Conservation (phyloP, 106 monocot genomes). For the Triglochin maritima region DNA sequence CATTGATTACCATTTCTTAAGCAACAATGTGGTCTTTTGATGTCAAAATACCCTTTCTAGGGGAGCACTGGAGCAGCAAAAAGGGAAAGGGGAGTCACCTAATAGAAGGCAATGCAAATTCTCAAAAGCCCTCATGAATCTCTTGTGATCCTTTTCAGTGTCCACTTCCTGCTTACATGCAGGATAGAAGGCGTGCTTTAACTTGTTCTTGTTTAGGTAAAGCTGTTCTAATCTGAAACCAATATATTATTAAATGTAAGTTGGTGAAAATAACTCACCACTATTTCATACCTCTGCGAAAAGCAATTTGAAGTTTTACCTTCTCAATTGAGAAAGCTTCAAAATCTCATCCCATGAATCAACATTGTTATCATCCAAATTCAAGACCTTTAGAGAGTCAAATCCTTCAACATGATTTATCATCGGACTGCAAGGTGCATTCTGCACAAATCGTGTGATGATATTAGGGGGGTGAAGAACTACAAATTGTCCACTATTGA, state of each 20-base stretch:
- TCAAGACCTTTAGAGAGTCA: constrained; percentile 49
- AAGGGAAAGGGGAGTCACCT: constrained; percentile 37
- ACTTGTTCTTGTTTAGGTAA: constrained; percentile 79
- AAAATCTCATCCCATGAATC: constrained; percentile 70
- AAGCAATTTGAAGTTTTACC: constrained; percentile 22
- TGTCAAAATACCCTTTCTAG: no score
- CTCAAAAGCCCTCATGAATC: constrained; percentile 40
- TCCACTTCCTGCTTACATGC: constrained; percentile 9
- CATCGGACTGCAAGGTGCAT: neutral
- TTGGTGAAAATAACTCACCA: no score
- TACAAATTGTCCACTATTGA: no score
- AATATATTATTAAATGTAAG: no score
- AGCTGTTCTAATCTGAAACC: constrained; percentile 68
- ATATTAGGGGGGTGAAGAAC: no score
- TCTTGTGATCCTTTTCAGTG: constrained; percentile 5
- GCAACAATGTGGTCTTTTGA: no score
- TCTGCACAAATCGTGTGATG: constrained; percentile 22
- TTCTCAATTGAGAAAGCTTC: constrained; percentile 69
- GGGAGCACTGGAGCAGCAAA: neutral
- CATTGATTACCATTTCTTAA: neutral
- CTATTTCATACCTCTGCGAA: no score
- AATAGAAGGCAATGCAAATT: constrained; percentile 76
- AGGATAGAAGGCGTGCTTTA: constrained; percentile 63
- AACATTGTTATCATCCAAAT: constrained; percentile 78
- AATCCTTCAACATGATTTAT: constrained; percentile 42